These are phyloP conservation scores for Bruguiera parviflora DNA, from an alignment of 345 rosid species.

Conservation along the genomic window DNA sequence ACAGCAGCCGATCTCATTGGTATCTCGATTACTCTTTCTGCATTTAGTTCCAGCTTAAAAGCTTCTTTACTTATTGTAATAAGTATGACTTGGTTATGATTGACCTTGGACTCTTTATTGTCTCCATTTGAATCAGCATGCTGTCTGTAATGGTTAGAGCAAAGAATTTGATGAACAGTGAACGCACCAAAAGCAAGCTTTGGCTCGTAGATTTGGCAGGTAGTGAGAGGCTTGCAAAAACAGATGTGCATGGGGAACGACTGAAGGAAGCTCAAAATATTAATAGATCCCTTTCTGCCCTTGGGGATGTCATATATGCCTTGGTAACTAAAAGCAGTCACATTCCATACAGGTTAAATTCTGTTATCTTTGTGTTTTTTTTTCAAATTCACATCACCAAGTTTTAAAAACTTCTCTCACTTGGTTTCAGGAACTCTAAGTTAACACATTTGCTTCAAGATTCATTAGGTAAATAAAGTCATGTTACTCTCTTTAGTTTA, in stretches of 20 bases:
- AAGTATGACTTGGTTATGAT: not conserved
- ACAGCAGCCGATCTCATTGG: constrained; percentile 99
- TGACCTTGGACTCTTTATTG: not conserved
- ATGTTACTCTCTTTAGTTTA: not conserved
- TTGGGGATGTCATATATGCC: constrained; percentile 90
- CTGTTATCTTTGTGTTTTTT: constrained; percentile 10
- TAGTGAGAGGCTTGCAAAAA: constrained; percentile 91
- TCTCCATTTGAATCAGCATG: constrained; percentile 55
- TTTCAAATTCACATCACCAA: not conserved
- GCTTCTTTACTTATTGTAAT: not conserved
- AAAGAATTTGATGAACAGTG: constrained; percentile 77
- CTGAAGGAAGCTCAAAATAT: constrained; percentile 97
- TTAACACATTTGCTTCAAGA: constrained; percentile 95
- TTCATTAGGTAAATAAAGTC: constrained; percentile 62
- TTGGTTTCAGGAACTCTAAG: constrained; percentile 79
- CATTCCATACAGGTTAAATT: constrained; percentile 75
- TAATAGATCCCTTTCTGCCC: constrained; percentile 90
- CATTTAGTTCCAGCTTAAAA: not conserved
- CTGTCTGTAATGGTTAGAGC: constrained; percentile 85
- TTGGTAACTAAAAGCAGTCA: constrained; percentile 83
- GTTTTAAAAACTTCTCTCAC: constrained; percentile 13
- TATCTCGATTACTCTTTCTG: constrained; percentile 26
- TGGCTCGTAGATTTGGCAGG: constrained; percentile 99
- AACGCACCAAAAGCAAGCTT: constrained; percentile 91
- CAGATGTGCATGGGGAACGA: constrained; percentile 86